phyloP scores from a whole-genome alignment of 441 rosid species.

The Erodium texanum region DNA sequence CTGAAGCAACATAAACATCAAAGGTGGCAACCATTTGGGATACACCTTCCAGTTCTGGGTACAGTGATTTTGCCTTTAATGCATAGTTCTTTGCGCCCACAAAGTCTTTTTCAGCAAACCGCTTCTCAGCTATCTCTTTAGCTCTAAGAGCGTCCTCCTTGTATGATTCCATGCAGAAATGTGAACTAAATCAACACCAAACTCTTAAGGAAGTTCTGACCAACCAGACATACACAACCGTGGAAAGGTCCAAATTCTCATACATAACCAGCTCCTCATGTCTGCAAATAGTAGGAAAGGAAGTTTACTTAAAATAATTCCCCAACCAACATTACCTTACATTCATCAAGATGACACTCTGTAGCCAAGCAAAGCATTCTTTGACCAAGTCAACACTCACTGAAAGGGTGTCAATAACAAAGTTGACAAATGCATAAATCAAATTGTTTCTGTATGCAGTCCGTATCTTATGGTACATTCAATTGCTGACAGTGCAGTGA shows the following conservation, averaged over 20 bases:
- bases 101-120: conserved; percentile 72
- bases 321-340: not conserved
- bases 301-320: conserved; percentile 12
- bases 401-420: not conserved
- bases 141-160: conserved; percentile 74
- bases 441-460: not conserved
- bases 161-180: conserved; percentile 56
- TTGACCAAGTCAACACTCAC: conserved; percentile 5
- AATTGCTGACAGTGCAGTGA: not conserved
- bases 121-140: conserved; percentile 77
- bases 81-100: conserved; percentile 69
- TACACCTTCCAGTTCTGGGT: conserved; percentile 79
- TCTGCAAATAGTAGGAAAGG: conserved; percentile 33
- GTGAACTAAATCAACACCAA: conserved; percentile 21
- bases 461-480: conserved; percentile 1
- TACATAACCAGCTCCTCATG: conserved; percentile 27
- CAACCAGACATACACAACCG: conserved; percentile 20
- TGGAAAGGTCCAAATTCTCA: conserved; percentile 23
- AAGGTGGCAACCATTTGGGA: conserved; percentile 88
- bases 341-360: not conserved
- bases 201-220: conserved; percentile 27
- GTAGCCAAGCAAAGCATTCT: not conserved
- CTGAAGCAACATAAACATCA: conserved; percentile 77
- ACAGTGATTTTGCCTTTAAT: conserved; percentile 62
- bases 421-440: not conserved